Conservation (phyloP, 208 protist genomes). For the Trypanosoma boissoni region DNA sequence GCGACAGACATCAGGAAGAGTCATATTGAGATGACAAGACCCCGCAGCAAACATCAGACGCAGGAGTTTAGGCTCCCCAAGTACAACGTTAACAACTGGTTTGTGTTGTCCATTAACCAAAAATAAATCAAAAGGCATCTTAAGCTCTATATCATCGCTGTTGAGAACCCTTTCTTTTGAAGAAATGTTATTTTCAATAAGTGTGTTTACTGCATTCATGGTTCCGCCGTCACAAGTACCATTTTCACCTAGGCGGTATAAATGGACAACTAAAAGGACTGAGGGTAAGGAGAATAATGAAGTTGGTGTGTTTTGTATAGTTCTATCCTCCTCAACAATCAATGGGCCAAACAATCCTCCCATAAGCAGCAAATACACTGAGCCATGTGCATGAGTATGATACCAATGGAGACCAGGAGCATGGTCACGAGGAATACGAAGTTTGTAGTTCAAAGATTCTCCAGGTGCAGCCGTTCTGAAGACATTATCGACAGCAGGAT, state of each 20-base stretch:
- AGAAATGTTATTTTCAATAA: slow-evolving; percentile 46
- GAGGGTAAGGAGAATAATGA: slow-evolving; percentile 34
- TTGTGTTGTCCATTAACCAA: slow-evolving; percentile 87
- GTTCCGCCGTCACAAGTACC: slow-evolving; percentile 54
- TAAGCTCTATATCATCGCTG: slow-evolving; percentile 27
- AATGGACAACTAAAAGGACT: slow-evolving; percentile 62
- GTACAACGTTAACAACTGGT: slow-evolving; percentile 45
- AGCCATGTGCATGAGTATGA: slow-evolving; percentile 81
- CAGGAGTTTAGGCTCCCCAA: slow-evolving; percentile 46
- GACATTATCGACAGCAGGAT: slow-evolving; percentile 63
- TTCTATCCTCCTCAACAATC: slow-evolving; percentile 51
- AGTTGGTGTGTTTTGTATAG: background rate
- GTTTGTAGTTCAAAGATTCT: slow-evolving; percentile 52
- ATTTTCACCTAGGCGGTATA: slow-evolving; percentile 61
- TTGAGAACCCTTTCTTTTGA: slow-evolving; percentile 52
- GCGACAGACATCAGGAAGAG: slow-evolving; percentile 50
- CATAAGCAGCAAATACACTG: slow-evolving; percentile 70
- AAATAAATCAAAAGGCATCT: slow-evolving; percentile 61
- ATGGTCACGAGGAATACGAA: slow-evolving; percentile 67
- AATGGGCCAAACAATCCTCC: slow-evolving; percentile 78
- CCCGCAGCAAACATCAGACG: slow-evolving; percentile 71
- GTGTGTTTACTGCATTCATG: slow-evolving; percentile 39
- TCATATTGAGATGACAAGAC: slow-evolving; percentile 74
- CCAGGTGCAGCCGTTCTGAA: slow-evolving; percentile 51
- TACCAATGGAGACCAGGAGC: slow-evolving; percentile 84